Conservation (phyloP, 805 yeast genomes). For the Myxozyma lipomycoides region DNA sequence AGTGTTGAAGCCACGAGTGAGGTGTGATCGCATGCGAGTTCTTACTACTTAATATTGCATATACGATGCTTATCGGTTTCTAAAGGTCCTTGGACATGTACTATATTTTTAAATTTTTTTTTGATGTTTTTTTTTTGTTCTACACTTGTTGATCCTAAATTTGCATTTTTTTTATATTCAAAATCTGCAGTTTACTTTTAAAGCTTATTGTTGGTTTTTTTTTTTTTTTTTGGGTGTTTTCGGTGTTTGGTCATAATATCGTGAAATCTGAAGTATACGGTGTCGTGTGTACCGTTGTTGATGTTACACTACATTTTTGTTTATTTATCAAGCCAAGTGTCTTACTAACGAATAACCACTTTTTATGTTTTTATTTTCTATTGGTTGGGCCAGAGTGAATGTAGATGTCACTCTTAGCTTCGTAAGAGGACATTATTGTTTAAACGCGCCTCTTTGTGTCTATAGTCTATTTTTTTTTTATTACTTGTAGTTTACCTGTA, state of each 20-base stretch:
- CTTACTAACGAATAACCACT: neutral
- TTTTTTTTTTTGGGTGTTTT: conserved; percentile 15
- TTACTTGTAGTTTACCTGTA: neutral
- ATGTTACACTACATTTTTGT: no score
- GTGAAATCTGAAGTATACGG: neutral
- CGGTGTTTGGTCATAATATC: conserved; percentile 14
- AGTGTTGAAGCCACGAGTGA: conserved; percentile 31
- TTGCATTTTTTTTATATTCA: neutral
- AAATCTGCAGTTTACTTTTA: neutral
- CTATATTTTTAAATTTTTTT: neutral
- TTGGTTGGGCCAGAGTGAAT: neutral
- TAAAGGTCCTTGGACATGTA: no score
- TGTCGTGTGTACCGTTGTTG: neutral
- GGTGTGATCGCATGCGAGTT: conserved; percentile 8
- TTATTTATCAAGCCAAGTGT: no score
- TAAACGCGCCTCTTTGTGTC: no score
- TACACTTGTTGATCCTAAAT: neutral
- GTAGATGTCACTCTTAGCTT: neutral
- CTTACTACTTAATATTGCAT: neutral
- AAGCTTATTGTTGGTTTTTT: conserved; percentile 1
- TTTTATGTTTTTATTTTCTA: neutral
- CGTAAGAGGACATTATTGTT: no score
- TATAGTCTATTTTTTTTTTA: neutral
- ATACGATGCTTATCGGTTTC: no score
- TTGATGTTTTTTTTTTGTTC: neutral